A percentile compares a stretch with the other conserved stretches of the same genome.
Evolutionary conservation across 768 basidiomycete species (phyloP).

Genomic region (Suillus placidus): DNA sequence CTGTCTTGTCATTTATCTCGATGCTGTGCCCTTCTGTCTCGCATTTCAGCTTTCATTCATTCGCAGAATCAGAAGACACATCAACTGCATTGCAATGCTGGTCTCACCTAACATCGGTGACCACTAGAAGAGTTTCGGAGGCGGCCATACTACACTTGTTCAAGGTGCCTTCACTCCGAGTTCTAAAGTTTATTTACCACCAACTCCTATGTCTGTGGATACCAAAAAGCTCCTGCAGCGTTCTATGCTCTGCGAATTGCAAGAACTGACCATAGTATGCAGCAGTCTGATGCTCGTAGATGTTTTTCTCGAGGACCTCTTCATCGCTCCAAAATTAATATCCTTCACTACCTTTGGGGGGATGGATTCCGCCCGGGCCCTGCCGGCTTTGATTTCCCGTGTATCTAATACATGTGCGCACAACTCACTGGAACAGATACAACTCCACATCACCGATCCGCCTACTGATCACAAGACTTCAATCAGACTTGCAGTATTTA

Average conservation of each 20-base stretch:
- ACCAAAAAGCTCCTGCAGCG: neutral
- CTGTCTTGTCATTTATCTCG: neutral
- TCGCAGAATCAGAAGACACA: neutral
- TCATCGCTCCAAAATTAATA: neutral
- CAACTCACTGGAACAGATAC: neutral
- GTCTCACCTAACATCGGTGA: neutral
- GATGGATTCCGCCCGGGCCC: neutral
- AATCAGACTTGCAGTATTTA: neutral
- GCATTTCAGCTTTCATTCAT: neutral
- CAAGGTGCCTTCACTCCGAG: neutral
- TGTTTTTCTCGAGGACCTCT: neutral
- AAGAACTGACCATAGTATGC: neutral
- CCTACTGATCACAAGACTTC: neutral
- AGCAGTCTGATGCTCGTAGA: neutral
- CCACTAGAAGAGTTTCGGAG: neutral
- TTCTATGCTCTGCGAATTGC: neutral
- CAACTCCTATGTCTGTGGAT: neutral
- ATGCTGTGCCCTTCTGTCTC: neutral
- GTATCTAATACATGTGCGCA: neutral
- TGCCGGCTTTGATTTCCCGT: neutral
- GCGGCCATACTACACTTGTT: neutral
- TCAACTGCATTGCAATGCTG: neutral
- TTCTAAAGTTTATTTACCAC: neutral
- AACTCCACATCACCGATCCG: neutral
- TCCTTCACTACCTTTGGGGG: neutral